A percentile compares a stretch with the other conserved stretches of the same genome.
Conservation (phyloP, 2,329 filamentous ascomycete genomes). For the Lasiodiplodia gonubiensis region DNA sequence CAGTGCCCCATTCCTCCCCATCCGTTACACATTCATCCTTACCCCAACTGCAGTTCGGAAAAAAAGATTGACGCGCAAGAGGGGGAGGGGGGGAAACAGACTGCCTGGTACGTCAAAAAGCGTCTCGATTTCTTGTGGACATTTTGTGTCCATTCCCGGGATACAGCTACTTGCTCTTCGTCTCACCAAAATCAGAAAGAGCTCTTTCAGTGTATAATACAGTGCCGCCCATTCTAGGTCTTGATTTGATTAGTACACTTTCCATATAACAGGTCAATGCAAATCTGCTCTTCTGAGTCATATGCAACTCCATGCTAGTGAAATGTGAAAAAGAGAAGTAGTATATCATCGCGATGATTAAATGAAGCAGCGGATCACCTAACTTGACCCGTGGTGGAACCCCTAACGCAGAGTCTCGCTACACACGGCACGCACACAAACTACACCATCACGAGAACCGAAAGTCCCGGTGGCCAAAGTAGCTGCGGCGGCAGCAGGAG, state of each 20-base stretch:
- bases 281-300: slow-evolving; percentile 7
- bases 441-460: slow-evolving; percentile 51
- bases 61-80: not conserved
- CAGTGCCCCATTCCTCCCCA: not conserved
- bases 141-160: slow-evolving; percentile 15
- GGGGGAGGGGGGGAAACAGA: too few relatives aligned
- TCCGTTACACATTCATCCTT: not conserved
- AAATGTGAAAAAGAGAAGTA: not conserved
- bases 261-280: slow-evolving; percentile 1
- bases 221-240: not conserved
- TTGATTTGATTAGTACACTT: slow-evolving; percentile 5
- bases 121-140: slow-evolving; percentile 3
- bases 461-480: not conserved
- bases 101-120: slow-evolving; percentile 27
- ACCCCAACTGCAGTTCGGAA: not conserved
- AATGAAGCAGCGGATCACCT: slow-evolving; percentile 62
- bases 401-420: not conserved
- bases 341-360: slow-evolving; percentile 3
- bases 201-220: not conserved
- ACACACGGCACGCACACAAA: slow-evolving; percentile 22
- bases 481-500: not conserved
- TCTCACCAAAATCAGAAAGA: not conserved
- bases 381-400: slow-evolving; percentile 60
- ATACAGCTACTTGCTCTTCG: slow-evolving; percentile 1
- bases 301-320: not conserved